These are phyloP conservation scores for Erysiphe neolycopersici DNA, from an alignment of 2,329 filamentous ascomycete genomes.

Conservation along the genomic window DNA sequence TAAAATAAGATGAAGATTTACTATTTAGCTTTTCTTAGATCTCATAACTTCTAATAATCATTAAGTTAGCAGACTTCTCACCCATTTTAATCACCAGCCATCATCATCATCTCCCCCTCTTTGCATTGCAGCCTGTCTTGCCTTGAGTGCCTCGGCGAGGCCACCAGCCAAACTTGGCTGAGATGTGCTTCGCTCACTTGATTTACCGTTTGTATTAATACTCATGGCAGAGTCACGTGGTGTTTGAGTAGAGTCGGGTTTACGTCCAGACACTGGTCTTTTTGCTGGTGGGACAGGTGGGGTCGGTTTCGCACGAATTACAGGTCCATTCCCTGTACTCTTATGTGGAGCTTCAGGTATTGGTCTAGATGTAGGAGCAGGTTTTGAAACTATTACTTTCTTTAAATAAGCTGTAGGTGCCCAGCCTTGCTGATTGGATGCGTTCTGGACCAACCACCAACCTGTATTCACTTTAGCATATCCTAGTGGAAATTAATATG, in stretches of 20 bases:
- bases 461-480: conserved; percentile 23
- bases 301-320: conserved; percentile 12
- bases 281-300: conserved; percentile 33
- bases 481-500: neutral
- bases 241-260: conserved; percentile 37
- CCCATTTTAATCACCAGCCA: conserved; percentile 8
- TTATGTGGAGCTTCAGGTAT: conserved; percentile 26
- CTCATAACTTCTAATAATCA: neutral
- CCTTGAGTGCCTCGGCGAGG: conserved; percentile 51
- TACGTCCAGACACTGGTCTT: conserved; percentile 43
- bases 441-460: conserved; percentile 82
- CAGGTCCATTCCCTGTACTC: conserved; percentile 16
- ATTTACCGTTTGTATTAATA: conserved; percentile 22
- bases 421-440: conserved; percentile 61
- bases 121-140: conserved; percentile 41
- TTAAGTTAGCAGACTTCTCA: neutral
- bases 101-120: conserved; percentile 21
- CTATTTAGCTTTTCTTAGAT: neutral
- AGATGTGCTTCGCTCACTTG: conserved; percentile 42
- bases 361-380: conserved; percentile 15
- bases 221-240: conserved; percentile 48
- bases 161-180: conserved; percentile 47
- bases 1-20: neutral
- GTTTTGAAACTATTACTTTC: conserved; percentile 37
- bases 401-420: conserved; percentile 83